phyloP scores from a whole-genome alignment of 1,284 basidiomycete genomes.

The Cryptococcus sp. region DNA sequence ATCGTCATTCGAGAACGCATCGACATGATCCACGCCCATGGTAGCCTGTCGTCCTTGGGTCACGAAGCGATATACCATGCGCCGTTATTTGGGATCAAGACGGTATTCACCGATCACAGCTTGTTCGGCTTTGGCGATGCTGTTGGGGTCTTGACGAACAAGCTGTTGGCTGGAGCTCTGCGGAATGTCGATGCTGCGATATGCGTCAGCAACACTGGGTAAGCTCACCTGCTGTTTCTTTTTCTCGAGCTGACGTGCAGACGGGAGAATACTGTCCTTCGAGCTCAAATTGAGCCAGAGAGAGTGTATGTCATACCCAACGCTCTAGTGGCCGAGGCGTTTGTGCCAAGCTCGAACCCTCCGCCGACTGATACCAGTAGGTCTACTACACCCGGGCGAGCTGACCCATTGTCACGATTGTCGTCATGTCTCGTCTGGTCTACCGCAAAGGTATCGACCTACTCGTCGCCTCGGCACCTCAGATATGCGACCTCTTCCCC shows the following conservation, averaged over 20 bases:
- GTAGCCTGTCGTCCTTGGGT: constrained; percentile 78
- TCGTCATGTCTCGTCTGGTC: constrained; percentile 88
- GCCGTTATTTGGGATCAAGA: constrained; percentile 63
- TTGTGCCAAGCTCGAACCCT: constrained; percentile 57
- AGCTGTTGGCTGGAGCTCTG: constrained; percentile 78
- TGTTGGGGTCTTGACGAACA: constrained; percentile 94
- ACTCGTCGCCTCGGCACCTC: constrained; percentile 83
- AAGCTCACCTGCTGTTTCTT: too few species aligned
- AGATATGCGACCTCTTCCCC: constrained; percentile 76
- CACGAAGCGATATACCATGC: constrained; percentile 90
- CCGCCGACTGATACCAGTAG: constrained; percentile 56
- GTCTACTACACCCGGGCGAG: constrained; percentile 24
- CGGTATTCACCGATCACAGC: constrained; percentile 95
- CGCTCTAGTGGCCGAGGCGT: constrained; percentile 81
- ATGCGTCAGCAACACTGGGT: constrained; percentile 97
- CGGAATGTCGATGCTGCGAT: constrained; percentile 89
- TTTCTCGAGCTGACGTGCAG: constrained; percentile 51
- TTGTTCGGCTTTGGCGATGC: constrained; percentile 95
- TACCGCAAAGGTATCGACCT: constrained; percentile 97
- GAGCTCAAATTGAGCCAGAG: constrained; percentile 66
- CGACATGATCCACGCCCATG: constrained; percentile 86
- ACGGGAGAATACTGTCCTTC: constrained; percentile 88
- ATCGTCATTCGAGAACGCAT: constrained; percentile 85
- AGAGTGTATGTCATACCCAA: constrained; percentile 90
- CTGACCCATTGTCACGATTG: constrained; percentile 64